Base-by-base conservation (phyloP, 1,284 basidiomycete genomes). In the Cerioporus squamosus region DNA sequence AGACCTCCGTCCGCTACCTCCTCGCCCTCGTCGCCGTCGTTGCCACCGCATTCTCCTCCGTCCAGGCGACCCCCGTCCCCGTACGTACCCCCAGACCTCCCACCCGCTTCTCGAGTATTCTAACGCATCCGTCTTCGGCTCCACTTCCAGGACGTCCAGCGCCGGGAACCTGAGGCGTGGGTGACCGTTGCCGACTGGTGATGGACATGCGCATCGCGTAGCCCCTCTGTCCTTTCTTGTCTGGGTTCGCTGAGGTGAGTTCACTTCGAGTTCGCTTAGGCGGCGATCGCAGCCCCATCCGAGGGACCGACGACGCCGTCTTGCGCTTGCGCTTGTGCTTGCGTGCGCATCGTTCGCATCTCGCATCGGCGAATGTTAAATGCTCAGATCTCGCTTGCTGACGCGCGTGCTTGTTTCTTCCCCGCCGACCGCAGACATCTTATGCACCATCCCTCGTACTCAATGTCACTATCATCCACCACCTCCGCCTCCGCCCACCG, bases 151-250 rank as follows among this genome's bases (percentile, higher is more conserved):
- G 38, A 51, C 22, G 54, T 43, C 44, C 56, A 64, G 56, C 59
- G 62, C 45, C 62, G 59, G 42, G 62, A 64, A 40, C 33, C 33
- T 36, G 33, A 36, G 14, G 57, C 62, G 38, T 61, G 56, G 57
- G 58, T 64, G 48, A 64, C 62, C 49, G 52, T 59, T 45, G 62
- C 59, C 54, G 62, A 64, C 59, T 64, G 62, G 62, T 64, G 43
- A 57, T 36, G 8, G 8, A 55, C 6, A 42, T 42, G 40, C 40
- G 20, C 40, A n/a, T 9, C 40, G 46, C 31, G 2, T 44, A 20
- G 23, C 24, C 39, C 46, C 39, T 18, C 45, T 38, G 17, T 43
- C 51, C 22, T 33, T 45, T 45, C 31, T 57, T 44, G 49, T 51
- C 49, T 8, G 23, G 38, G 38, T 10, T 42, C 24, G 47, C 10